Evolutionary conservation across 805 yeast species (phyloP), one percentile per base, ranked within the genome.

Genomic region (Yamadazyma sp.): DNA sequence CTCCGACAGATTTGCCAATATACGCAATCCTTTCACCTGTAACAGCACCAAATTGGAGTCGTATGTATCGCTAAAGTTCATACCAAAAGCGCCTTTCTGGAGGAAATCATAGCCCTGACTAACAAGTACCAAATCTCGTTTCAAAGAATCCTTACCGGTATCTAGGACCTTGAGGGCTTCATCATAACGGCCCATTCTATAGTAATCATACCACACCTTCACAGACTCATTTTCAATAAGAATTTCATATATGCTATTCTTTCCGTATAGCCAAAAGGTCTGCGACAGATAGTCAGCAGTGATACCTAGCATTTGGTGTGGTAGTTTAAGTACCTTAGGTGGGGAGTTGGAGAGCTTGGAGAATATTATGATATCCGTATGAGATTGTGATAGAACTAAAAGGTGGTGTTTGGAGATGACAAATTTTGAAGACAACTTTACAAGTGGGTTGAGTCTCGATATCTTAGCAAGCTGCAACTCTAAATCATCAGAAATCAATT

Each of bases 221-320:
- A 73, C 64, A 4, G 80, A 68, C 56, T 91, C 97, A 51, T 83
- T 74, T 23, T 72, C 72, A 9, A 86, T 65, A 7, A 82, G 70
- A 5, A 93, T 60, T 55, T 93, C 99, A 53, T 73, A 84, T 7
- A 93, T 77, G 33, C 69, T 70, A 4, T 61, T 53, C 9, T 64
- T 58, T 0, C 93, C 77, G 49, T 67, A 86, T 3, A 84, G 59
- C 99, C 99, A 93, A 49, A 67, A 84, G 0, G 98, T 85, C 1
- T 67, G 53, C 2, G 51, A 44, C 2, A 29, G 29, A 22, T 50
- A 38, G 38, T 67, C 73, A 5, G 60, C 56, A 1, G 59, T 48
- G 2, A 65, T 44, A 3, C 68, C 71, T 13, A 53, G 11, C 1
- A 62, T 38, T 12, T 36, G 33, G 13, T 45, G 48, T 21, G 43